Evolutionary conservation across 1,284 basidiomycete genomes (phyloP).

Genomic region (Chondrostereum purpureum): DNA sequence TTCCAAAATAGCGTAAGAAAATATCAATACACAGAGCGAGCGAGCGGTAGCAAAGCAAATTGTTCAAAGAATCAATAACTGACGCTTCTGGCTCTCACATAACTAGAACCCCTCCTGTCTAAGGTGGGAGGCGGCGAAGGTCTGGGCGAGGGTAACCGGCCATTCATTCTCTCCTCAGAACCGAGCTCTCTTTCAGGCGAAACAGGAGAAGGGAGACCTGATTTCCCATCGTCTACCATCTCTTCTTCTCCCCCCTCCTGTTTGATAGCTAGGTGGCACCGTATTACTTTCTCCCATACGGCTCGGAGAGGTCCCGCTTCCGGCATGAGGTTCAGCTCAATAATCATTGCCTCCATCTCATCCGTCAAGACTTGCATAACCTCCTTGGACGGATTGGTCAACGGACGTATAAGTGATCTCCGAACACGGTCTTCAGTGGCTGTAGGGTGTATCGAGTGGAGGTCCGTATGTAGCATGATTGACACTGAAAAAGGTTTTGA

Average conservation of each 20-base stretch:
- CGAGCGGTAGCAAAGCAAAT: too few species aligned
- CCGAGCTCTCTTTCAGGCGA: background rate
- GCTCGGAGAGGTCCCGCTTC: constrained; percentile 46
- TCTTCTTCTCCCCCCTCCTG: background rate
- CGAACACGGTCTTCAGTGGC: constrained; percentile 19
- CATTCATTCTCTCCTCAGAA: background rate
- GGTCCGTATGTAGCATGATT: constrained; percentile 33
- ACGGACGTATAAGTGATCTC: constrained; percentile 24
- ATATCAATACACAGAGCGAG: too few species aligned
- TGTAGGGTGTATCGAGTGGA: constrained; percentile 29
- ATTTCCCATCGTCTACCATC: background rate
- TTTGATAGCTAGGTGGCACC: constrained; percentile 7
- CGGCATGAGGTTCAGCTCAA: constrained; percentile 52
- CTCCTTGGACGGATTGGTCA: constrained; percentile 20
- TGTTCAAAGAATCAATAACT: constrained; percentile 10
- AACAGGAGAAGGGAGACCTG: constrained; percentile 1
- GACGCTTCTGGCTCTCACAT: constrained; percentile 14
- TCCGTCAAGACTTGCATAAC: constrained; percentile 35
- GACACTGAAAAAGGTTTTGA: constrained; percentile 21
- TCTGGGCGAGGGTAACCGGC: constrained; percentile 14
- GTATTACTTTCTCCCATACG: constrained; percentile 40
- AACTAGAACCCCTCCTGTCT: constrained; percentile 10
- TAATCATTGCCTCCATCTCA: constrained; percentile 59
- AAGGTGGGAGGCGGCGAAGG: constrained; percentile 14
- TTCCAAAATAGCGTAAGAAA: too few species aligned